Conservation (phyloP, 257 asterid species). For the Nicotiana tomentosiformis region DNA sequence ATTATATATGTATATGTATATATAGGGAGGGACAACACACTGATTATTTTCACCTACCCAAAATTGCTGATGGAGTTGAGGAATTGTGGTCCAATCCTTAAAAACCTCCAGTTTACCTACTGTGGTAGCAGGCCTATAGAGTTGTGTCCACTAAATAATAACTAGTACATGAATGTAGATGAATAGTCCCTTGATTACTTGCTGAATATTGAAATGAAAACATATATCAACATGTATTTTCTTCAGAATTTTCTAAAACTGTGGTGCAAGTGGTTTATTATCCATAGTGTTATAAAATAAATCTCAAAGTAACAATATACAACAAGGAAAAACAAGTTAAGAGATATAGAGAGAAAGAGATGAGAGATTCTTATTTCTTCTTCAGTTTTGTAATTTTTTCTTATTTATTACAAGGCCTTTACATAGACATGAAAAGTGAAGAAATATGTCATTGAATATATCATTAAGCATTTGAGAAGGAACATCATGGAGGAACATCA, state of each 20-base stretch:
- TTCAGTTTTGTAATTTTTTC: too few relatives aligned
- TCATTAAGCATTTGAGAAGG: too few relatives aligned
- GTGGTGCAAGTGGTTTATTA: background rate
- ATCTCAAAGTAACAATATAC: too few relatives aligned
- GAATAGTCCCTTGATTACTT: background rate
- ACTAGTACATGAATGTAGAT: background rate
- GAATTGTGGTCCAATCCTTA: background rate
- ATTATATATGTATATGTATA: too few relatives aligned
- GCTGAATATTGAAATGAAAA: background rate
- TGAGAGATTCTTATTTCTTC: too few relatives aligned
- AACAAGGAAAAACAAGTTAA: too few relatives aligned
- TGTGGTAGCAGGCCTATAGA: background rate
- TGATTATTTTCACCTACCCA: background rate
- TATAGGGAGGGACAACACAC: background rate
- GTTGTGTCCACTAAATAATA: slow-evolving; percentile 7
- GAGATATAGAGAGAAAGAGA: too few relatives aligned
- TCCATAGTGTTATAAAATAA: too few relatives aligned
- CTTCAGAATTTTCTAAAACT: background rate
- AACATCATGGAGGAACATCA: too few relatives aligned
- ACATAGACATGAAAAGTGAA: too few relatives aligned
- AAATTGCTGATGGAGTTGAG: background rate
- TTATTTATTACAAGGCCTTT: too few relatives aligned
- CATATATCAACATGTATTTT: background rate
- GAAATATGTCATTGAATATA: too few relatives aligned
- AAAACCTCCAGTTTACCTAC: background rate